Percentiles rank a stretch among this genome's conserved stretches.
These are phyloP conservation scores for Pythium aquatile DNA, from an alignment of 352 stramenopile species.

Conservation along the genomic window DNA sequence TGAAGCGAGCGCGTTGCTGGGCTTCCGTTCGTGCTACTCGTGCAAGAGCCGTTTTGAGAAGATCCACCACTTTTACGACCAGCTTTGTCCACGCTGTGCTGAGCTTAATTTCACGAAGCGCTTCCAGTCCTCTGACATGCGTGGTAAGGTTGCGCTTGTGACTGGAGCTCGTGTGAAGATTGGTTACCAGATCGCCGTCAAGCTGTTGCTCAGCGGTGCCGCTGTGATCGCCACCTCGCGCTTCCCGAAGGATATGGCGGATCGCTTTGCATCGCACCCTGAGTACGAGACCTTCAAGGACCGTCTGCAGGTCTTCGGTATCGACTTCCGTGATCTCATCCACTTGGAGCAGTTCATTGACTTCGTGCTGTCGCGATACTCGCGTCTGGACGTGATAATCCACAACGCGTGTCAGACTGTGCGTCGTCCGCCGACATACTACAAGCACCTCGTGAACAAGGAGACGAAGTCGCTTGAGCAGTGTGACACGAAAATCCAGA, in stretches of 20 bases:
- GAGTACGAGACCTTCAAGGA: constrained; percentile 94
- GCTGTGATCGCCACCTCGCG: constrained; percentile 94
- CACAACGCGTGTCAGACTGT: constrained; percentile 99
- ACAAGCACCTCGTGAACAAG: constrained; percentile 89
- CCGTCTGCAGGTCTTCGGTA: constrained; percentile 93
- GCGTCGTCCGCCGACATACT: constrained; percentile 92
- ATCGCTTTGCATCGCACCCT: constrained; percentile 87
- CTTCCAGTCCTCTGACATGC: constrained; percentile 89
- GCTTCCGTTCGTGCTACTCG: constrained; percentile 94
- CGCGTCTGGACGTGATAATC: constrained; percentile 95
- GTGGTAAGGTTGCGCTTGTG: constrained; percentile 90
- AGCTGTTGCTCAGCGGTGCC: constrained; percentile 91
- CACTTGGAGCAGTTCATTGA: constrained; percentile 95
- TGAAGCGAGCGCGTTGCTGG: constrained; percentile 59
- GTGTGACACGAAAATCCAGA: constrained; percentile 49
- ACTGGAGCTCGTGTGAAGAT: constrained; percentile 97
- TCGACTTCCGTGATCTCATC: constrained; percentile 95
- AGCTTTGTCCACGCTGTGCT: constrained; percentile 93
- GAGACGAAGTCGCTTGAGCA: constrained; percentile 66
- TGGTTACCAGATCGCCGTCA: constrained; percentile 94
- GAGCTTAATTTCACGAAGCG: constrained; percentile 95
- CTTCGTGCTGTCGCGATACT: constrained; percentile 73
- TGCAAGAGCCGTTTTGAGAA: constrained; percentile 95
- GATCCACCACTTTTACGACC: constrained; percentile 96
- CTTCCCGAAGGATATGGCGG: constrained; percentile 92